Percentiles rank a stretch among this genome's conserved stretches.
Conservation (phyloP, 805 yeast species). For the Grigorovia transvaalensis region DNA sequence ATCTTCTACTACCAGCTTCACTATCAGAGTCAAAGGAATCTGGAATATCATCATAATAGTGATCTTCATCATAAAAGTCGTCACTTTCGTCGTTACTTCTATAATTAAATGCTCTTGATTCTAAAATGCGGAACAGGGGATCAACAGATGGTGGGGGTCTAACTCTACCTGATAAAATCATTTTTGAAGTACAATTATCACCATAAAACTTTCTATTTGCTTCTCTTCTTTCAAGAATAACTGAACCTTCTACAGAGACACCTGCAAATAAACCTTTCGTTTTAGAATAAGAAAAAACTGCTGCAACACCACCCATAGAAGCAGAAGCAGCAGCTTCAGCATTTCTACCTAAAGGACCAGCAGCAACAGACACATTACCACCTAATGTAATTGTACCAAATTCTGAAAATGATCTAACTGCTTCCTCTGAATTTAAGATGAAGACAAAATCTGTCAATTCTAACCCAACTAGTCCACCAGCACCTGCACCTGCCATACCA, state of each 20-base stretch:
- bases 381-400: conserved; percentile 91
- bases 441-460: conserved; percentile 94
- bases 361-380: conserved; percentile 90
- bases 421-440: conserved; percentile 74
- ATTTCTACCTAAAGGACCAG: conserved; percentile 94
- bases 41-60: conserved; percentile 49
- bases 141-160: conserved; percentile 90
- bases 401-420: conserved; percentile 90
- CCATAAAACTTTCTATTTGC: conserved; percentile 96
- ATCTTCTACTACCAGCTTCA: conserved; percentile 19
- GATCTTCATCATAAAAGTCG: conserved; percentile 53
- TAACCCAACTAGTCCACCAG: conserved; percentile 95
- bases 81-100: conserved; percentile 50
- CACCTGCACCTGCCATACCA: conserved; percentile 96
- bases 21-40: conserved; percentile 34
- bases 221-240: conserved; percentile 91
- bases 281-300: conserved; percentile 87
- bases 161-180: conserved; percentile 75
- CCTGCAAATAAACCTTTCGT: conserved; percentile 97
- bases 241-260: conserved; percentile 93
- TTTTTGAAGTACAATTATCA: conserved; percentile 73
- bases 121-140: conserved; percentile 73
- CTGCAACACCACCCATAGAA: conserved; percentile 74
- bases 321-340: conserved; percentile 98
- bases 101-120: conserved; percentile 69